Evolutionary conservation across 306 rosid genomes (phyloP).

Genomic region (Calophaca sinica): DNA sequence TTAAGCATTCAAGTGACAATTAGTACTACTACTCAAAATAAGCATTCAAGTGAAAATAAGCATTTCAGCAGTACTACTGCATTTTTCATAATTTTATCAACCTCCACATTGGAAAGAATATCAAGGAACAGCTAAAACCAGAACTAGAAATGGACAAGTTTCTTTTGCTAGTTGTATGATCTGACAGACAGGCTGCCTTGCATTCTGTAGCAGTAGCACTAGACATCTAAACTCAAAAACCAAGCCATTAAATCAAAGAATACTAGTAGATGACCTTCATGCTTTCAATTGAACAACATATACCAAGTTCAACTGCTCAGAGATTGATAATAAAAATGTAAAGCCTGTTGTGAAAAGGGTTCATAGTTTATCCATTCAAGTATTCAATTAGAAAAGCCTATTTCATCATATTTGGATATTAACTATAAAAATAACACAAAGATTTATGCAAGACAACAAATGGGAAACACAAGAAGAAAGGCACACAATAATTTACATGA

Average conservation of each 20-base stretch:
- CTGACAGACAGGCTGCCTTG: not conserved
- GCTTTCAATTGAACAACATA: not conserved
- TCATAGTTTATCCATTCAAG: not conserved
- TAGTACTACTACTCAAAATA: too few species aligned
- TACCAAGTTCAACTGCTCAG: not conserved
- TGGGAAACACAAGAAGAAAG: not conserved
- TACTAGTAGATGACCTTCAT: not conserved
- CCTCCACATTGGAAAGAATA: not conserved
- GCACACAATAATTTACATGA: not conserved
- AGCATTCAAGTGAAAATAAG: too few species aligned
- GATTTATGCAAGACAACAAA: not conserved
- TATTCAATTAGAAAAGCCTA: not conserved
- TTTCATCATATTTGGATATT: not conserved
- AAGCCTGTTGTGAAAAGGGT: not conserved
- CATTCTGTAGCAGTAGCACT: not conserved
- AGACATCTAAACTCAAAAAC: too few species aligned
- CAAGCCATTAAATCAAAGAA: too few species aligned
- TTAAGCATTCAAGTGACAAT: not conserved
- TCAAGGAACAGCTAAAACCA: constrained; percentile 21
- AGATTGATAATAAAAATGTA: not conserved
- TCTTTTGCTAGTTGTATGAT: not conserved
- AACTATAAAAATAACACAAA: not conserved
- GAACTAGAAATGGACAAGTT: not conserved
- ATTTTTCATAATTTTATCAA: constrained; percentile 18
- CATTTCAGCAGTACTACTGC: too few species aligned